Conservation (phyloP, 805 yeast genomes). For the Metschnikowia lachancei region DNA sequence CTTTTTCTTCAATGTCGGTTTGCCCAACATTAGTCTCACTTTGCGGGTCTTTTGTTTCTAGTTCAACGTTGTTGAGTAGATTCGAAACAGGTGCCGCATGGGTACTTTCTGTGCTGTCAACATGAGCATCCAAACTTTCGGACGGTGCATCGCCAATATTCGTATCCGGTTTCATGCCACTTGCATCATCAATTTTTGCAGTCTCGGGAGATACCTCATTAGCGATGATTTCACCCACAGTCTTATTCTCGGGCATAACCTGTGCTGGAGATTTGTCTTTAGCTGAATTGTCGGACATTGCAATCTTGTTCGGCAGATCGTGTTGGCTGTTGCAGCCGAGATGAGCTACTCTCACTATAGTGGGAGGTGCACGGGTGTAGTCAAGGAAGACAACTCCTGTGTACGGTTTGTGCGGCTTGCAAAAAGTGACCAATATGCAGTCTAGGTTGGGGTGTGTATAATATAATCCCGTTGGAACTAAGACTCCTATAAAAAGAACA, state of each 20-base stretch:
- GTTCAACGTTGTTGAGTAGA: not conserved
- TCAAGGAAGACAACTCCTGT: not conserved
- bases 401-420: no score
- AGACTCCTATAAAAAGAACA: no score
- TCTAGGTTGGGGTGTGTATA: no score
- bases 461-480: no score
- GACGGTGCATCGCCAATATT: no score
- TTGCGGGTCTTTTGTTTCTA: not conserved
- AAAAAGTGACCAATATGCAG: no score
- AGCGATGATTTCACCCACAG: not conserved
- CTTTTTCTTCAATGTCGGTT: not conserved
- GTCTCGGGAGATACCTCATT: no score
- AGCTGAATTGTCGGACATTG: not conserved
- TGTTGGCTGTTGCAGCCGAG: constrained; percentile 10
- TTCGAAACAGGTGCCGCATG: not conserved
- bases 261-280: not conserved
- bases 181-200: no score
- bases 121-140: not conserved
- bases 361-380: constrained; percentile 6
- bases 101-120: not conserved
- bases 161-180: no score
- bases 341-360: constrained; percentile 1
- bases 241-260: not conserved
- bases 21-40: not conserved
- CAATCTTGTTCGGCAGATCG: not conserved